Conservation (phyloP, 495 filamentous ascomycete species). For the Hypoxylon subgilvum region DNA sequence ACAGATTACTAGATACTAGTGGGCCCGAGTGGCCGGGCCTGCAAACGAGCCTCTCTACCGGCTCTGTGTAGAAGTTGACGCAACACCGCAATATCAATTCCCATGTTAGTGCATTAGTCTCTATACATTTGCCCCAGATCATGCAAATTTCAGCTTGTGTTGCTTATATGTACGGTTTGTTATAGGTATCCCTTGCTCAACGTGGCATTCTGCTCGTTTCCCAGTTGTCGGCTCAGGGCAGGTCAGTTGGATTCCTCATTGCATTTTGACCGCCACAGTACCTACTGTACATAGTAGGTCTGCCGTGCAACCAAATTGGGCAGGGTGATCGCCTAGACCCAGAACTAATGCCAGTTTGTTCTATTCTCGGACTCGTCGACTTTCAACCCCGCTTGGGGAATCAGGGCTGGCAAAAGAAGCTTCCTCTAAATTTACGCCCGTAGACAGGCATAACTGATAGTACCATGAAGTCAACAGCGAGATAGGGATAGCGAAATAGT, state of each 20-base stretch:
- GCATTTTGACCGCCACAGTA: no score
- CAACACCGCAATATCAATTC: slow-evolving; percentile 8
- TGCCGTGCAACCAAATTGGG: background rate
- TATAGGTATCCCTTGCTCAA: background rate
- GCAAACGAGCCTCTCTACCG: slow-evolving; percentile 16
- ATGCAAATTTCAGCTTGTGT: slow-evolving; percentile 43
- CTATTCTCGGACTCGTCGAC: slow-evolving; percentile 13
- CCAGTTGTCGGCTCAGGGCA: no score
- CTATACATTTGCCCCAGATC: slow-evolving; percentile 23
- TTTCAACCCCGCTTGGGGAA: background rate
- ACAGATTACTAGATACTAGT: slow-evolving; percentile 13
- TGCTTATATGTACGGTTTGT: slow-evolving; percentile 4
- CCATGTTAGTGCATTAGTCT: slow-evolving; percentile 22
- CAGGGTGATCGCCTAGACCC: slow-evolving; percentile 1
- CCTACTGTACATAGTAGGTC: background rate
- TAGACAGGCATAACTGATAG: no score
- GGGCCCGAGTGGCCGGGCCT: slow-evolving; percentile 24
- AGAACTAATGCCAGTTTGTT: slow-evolving; percentile 11
- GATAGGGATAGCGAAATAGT: no score
- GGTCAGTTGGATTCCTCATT: slow-evolving; percentile 1
- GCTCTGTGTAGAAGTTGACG: slow-evolving; percentile 10
- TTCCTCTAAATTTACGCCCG: no score
- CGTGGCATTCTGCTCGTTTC: background rate
- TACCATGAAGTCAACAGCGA: no score
- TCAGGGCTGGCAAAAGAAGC: background rate